Evolutionary conservation across 23 red algal species (phyloP).

Genomic region (Gracilaria domingensis): DNA sequence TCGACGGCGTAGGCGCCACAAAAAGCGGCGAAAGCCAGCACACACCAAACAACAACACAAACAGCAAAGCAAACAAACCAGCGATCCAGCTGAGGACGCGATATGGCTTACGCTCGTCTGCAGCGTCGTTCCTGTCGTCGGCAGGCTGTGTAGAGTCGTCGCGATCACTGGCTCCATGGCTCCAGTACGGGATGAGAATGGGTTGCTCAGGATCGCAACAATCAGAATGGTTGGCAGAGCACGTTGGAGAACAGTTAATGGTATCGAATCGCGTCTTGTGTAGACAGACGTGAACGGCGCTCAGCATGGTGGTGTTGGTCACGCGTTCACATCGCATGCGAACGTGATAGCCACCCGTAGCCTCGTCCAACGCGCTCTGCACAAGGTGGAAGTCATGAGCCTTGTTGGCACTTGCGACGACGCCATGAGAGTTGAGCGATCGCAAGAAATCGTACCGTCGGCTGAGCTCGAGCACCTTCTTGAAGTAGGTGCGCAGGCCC

Average conservation of each 20-base stretch:
- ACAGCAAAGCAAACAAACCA: not conserved
- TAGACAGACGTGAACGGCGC: conserved; percentile 50
- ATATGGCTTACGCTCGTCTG: not conserved
- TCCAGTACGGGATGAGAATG: conserved; percentile 64
- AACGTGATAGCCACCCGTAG: conserved; percentile 56
- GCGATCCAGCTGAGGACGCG: not conserved
- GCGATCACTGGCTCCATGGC: not conserved
- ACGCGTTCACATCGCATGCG: conserved; percentile 19
- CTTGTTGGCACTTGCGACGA: conserved; percentile 28
- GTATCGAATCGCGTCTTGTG: conserved; percentile 53
- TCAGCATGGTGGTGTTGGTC: not conserved
- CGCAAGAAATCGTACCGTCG: conserved; percentile 61
- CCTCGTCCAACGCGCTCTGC: conserved; percentile 33
- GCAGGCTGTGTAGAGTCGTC: not conserved
- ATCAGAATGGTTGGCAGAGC: not conserved
- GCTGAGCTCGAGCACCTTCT: conserved; percentile 39
- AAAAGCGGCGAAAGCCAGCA: not conserved
- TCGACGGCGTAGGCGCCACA: not conserved
- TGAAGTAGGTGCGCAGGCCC: conserved; percentile 57
- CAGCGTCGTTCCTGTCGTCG: not conserved
- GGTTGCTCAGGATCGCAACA: conserved; percentile 9
- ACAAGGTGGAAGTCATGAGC: conserved; percentile 6
- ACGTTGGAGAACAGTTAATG: conserved; percentile 24
- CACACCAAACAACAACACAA: not conserved
- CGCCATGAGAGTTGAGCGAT: conserved; percentile 32